These are phyloP conservation scores for Scolecobasidium constrictum DNA, from an alignment of 2,329 filamentous ascomycete genomes.

Conservation along the genomic window DNA sequence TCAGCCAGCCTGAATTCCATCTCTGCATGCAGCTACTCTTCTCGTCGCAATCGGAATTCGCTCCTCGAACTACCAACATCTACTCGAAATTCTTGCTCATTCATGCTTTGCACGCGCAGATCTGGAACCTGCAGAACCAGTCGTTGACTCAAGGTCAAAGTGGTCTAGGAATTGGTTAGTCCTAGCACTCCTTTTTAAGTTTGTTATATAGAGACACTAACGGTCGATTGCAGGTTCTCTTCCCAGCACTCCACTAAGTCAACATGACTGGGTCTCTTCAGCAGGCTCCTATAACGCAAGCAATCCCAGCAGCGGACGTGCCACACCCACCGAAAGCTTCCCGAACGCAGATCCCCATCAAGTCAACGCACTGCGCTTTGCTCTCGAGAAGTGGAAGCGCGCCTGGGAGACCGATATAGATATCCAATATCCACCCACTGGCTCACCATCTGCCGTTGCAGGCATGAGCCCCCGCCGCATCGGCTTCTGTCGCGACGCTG, in stretches of 20 bases:
- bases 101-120: constrained; percentile 54
- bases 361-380: constrained; percentile 18
- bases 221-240: background rate
- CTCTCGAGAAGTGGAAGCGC: constrained; percentile 61
- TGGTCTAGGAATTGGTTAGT: constrained; percentile 7
- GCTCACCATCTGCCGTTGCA: background rate
- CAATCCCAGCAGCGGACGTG: constrained; percentile 24
- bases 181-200: no score
- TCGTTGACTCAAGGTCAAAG: constrained; percentile 19
- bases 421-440: constrained; percentile 49
- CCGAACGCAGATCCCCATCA: background rate
- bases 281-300: constrained; percentile 4
- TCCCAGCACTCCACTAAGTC: constrained; percentile 45
- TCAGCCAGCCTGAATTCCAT: constrained; percentile 54
- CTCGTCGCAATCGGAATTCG: constrained; percentile 47
- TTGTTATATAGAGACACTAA: background rate
- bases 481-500: constrained; percentile 60
- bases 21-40: constrained; percentile 52
- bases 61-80: constrained; percentile 56
- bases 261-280: constrained; percentile 44
- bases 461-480: constrained; percentile 35
- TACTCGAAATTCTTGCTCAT: constrained; percentile 66
- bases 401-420: constrained; percentile 62
- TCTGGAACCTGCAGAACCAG: constrained; percentile 43
- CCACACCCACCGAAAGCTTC: constrained; percentile 31